Evolutionary conservation across 2,329 filamentous ascomycete genomes (phyloP).

Genomic region (Colletotrichum noveboracense): DNA sequence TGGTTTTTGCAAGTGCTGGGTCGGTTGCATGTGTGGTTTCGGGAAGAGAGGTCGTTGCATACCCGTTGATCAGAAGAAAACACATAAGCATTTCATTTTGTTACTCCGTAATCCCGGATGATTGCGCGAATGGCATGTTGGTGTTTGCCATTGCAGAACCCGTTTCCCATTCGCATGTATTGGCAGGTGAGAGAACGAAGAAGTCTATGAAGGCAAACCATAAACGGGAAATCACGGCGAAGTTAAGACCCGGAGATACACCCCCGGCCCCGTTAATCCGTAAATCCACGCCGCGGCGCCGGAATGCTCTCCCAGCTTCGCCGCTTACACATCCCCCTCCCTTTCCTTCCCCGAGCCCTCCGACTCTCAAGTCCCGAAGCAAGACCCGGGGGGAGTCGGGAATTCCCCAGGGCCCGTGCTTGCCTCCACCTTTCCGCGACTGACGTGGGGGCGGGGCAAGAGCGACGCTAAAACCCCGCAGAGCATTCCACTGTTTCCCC

Average conservation of each 20-base stretch:
- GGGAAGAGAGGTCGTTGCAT: not conserved
- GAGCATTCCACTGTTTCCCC: not conserved
- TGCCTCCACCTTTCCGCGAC: not conserved
- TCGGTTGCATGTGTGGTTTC: not conserved
- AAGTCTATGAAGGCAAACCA: not conserved
- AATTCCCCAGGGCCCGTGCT: not conserved
- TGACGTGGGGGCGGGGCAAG: constrained; percentile 10
- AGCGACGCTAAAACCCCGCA: not conserved
- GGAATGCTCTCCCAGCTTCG: too few relatives aligned
- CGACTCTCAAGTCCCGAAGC: not conserved
- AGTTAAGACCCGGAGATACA: not conserved
- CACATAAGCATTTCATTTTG: not conserved
- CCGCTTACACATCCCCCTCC: not conserved
- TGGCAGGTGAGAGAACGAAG: not conserved
- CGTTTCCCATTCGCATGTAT: not conserved
- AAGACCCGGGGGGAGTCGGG: not conserved
- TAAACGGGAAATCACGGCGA: not conserved
- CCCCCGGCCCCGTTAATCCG: not conserved
- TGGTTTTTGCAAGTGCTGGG: not conserved
- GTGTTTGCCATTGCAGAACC: fast-evolving
- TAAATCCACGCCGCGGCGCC: not conserved
- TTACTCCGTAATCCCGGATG: not conserved
- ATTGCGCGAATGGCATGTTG: fast-evolving
- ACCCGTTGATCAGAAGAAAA: not conserved
- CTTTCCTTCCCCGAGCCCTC: not conserved